Evolutionary conservation across 1,284 basidiomycete species (phyloP), one percentile per base, ranked within the genome.

Genomic region (Leccinum insolens): DNA sequence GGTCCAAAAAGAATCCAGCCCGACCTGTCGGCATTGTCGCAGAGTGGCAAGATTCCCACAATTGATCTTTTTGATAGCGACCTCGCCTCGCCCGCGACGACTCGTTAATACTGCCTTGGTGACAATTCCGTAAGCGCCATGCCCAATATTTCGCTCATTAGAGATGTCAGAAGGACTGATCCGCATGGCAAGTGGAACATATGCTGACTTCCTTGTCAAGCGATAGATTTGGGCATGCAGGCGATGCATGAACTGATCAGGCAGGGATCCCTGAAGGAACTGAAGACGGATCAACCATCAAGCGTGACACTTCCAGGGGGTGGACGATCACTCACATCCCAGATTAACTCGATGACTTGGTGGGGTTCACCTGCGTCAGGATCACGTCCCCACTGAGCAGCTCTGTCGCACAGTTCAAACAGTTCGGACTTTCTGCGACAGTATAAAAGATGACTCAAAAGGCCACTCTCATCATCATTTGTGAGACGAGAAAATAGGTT

Each of bases 141-240:
- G 4, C n/a, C 20, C 72, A 20, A 76, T 31, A 20, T 1, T 1
- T 1, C 4, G 58, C 39, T 15, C 41, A 8, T 64, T 22, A 5
- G 55, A 57, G 52, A 69, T 67, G 9, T 61, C 65, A 34, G 57
- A 7, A 9, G 9, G 44, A n/a, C 8, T 28, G 11, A 76, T 78
- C 15, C 12, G 58, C 17, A 78, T 25, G 22, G 7, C 65, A 61
- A 2, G 34, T 5, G 76, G 78, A 22, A 77, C 63, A 55, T 77
- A 69, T 14, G 69, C 73, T 2, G 68, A 77, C 59, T 78, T 76
- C 61, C 77, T 77, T 41, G 78, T 68, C 69, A 78, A 69, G 44
- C 77, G 78, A 6, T 77, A 77, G 44, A 76, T 68, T 28, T 62
- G 64, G 22, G 75, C 68, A 59, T 64, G 69, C 22, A 78, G 66